These are phyloP conservation scores for Oemleria cerasiformis DNA, from an alignment of 306 rosid species.

Conservation along the genomic window DNA sequence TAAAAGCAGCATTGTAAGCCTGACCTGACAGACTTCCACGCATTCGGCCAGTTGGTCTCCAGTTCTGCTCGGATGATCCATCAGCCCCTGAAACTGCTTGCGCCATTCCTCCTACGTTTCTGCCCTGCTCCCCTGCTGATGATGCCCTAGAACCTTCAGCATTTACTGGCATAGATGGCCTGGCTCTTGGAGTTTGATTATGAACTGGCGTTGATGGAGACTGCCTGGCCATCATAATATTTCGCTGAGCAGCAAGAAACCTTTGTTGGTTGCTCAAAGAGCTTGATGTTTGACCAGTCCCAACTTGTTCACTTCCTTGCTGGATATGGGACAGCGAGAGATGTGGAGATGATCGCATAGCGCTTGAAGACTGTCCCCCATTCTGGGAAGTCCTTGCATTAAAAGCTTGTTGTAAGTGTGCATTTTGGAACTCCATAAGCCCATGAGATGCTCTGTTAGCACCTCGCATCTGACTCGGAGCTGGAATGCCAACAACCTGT, in stretches of 20 bases:
- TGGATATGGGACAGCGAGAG: slow-evolving; percentile 28
- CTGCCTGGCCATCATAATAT: slow-evolving; percentile 34
- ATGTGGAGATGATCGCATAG: slow-evolving; percentile 22
- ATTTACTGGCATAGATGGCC: slow-evolving; percentile 23
- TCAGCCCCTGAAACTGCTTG: slow-evolving; percentile 45
- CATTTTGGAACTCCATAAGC: slow-evolving; percentile 35
- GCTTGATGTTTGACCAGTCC: slow-evolving; percentile 35
- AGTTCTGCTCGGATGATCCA: slow-evolving; percentile 44
- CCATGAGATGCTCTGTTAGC: slow-evolving; percentile 22
- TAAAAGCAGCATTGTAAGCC: slow-evolving; percentile 36
- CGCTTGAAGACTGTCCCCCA: slow-evolving; percentile 26
- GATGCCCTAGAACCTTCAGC: slow-evolving; percentile 30
- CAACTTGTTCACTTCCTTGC: slow-evolving; percentile 43
- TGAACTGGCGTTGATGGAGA: slow-evolving; percentile 32
- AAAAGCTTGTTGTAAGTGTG: slow-evolving; percentile 64
- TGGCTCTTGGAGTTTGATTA: slow-evolving; percentile 39
- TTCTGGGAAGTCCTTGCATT: slow-evolving; percentile 30
- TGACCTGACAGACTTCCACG: slow-evolving; percentile 76
- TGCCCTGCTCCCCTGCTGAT: slow-evolving; percentile 41
- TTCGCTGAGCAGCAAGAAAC: slow-evolving; percentile 20
- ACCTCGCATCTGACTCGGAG: slow-evolving; percentile 36
- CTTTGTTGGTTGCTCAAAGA: slow-evolving; percentile 35
- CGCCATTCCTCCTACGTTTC: slow-evolving; percentile 32
- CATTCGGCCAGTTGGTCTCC: slow-evolving; percentile 73
- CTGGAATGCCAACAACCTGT: slow-evolving; percentile 14